phyloP scores from a whole-genome alignment of 257 asterid species.

The Solanum rostratum region DNA sequence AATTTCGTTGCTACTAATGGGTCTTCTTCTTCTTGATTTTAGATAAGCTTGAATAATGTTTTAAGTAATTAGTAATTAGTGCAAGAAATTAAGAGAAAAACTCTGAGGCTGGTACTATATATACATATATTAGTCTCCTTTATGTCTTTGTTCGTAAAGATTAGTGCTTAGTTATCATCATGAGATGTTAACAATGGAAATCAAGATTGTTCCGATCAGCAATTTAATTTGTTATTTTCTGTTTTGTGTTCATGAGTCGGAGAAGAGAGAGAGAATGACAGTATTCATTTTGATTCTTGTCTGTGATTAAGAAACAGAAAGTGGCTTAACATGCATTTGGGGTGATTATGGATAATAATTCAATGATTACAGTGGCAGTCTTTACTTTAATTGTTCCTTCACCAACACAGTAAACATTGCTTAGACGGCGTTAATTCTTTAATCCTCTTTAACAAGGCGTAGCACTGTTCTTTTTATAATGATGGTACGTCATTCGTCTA shows the following conservation, averaged over 20 bases:
- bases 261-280: not conserved
- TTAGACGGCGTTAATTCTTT: not conserved
- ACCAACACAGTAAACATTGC: not conserved
- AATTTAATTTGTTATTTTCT: not conserved
- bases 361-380: not conserved
- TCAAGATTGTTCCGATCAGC: not conserved
- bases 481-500: no score
- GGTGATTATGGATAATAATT: not conserved
- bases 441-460: not conserved
- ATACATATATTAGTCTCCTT: conserved; percentile 7
- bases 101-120: not conserved
- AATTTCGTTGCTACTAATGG: conserved; percentile 33
- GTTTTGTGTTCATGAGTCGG: not conserved
- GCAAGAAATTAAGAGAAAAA: not conserved
- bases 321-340: not conserved
- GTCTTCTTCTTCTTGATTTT: conserved; percentile 45
- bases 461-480: not conserved
- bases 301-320: not conserved
- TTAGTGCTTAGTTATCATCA: not conserved
- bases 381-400: not conserved
- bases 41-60: conserved; percentile 21
- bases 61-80: not conserved
- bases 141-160: not conserved
- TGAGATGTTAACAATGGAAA: not conserved
- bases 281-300: not conserved